Evolutionary conservation across 2,329 filamentous ascomycete genomes (phyloP), one percentile per base, ranked within the genome.

Genomic region (Grosmannia penicillata): DNA sequence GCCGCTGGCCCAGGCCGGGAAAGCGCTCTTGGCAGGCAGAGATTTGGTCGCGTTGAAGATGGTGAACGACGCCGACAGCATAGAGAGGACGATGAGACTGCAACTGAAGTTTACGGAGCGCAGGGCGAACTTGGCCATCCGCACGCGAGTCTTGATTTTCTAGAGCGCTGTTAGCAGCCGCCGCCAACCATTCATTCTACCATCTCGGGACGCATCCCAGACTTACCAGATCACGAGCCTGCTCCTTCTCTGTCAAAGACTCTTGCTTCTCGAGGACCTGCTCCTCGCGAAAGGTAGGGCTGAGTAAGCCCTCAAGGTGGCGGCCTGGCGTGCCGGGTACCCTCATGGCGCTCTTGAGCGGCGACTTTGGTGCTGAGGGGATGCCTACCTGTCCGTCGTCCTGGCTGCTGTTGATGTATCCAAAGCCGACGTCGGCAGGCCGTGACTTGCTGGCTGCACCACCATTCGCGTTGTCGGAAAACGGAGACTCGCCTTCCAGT

Each of bases 21-120:
- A 74, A 44, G 72, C 75, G 64, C 84, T 94, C 47, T 89, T 75
- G 13, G 74, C 53, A 25, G 86, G 75, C 2, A 98, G 66, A 14
- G 61, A 38, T 54, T 74, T 83, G 42, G 91, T 95, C 36, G 86
- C 73, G 57, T 91, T 85, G 74, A 98, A 98, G 58, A 98, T 87
- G 48, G 77, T 65, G 53, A 98, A 83, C 4, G 84, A 85, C n/a
- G 84, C 74, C 13, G 82, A 78, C 38, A 98, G 66, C 74, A 98
- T 89, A 45, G 86, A 70, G 41, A 98, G 72, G 47, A 98, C 84
- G 55, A 98, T 95, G 43, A 96, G 70, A 57, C 83, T 89, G 68
- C 91, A 98, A 59, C 84, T 86, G 60, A 98, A 96, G 69, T 89
- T 95, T 62, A 96, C 82, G 40, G 85, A 81, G 47, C 91, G 81